phyloP scores from a whole-genome alignment of 208 protist genomes.

The Wallacemonas sp. region DNA sequence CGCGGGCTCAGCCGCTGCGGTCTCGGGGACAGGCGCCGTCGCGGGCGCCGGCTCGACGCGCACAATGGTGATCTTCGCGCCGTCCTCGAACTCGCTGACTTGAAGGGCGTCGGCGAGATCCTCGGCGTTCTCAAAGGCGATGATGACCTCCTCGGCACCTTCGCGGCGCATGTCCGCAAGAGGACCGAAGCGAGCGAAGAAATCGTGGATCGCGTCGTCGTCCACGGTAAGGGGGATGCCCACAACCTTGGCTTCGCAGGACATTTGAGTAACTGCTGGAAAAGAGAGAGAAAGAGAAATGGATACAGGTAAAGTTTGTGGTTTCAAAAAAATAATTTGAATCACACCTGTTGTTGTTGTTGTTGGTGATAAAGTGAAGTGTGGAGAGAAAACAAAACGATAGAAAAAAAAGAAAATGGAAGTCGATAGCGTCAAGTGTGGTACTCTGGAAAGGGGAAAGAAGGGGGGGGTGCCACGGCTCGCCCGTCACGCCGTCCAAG shows the following conservation, averaged over 20 bases:
- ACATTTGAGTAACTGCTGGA: slow-evolving; percentile 5
- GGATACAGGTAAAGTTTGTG: too few species aligned
- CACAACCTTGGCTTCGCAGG: slow-evolving; percentile 10
- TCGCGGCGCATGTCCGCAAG: slow-evolving; percentile 34
- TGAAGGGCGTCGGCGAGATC: slow-evolving; percentile 43
- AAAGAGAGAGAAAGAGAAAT: slow-evolving; percentile 16
- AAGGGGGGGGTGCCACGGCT: too few species aligned
- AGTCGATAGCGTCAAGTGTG: too few species aligned
- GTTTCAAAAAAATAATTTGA: background rate
- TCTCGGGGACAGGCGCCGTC: slow-evolving; percentile 8
- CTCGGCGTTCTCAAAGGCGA: slow-evolving; percentile 36
- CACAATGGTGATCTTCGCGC: slow-evolving; percentile 26
- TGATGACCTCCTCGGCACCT: slow-evolving; percentile 20
- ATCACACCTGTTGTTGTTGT: too few species aligned
- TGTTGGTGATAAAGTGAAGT: too few species aligned
- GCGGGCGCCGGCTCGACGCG: slow-evolving; percentile 8
- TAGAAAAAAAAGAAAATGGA: too few species aligned
- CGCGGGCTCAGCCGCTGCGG: slow-evolving; percentile 23
- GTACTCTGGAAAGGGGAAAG: too few species aligned
- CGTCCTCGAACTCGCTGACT: slow-evolving; percentile 44
- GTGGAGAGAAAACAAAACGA: too few species aligned
- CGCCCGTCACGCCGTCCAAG: too few species aligned
- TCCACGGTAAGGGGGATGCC: slow-evolving; percentile 10
- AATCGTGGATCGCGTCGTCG: slow-evolving; percentile 62
- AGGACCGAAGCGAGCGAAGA: slow-evolving; percentile 66